Percentiles rank a stretch among this genome's conserved stretches.
Conservation (phyloP, 345 rosid species). For the Eucalyptus tenuipes region DNA sequence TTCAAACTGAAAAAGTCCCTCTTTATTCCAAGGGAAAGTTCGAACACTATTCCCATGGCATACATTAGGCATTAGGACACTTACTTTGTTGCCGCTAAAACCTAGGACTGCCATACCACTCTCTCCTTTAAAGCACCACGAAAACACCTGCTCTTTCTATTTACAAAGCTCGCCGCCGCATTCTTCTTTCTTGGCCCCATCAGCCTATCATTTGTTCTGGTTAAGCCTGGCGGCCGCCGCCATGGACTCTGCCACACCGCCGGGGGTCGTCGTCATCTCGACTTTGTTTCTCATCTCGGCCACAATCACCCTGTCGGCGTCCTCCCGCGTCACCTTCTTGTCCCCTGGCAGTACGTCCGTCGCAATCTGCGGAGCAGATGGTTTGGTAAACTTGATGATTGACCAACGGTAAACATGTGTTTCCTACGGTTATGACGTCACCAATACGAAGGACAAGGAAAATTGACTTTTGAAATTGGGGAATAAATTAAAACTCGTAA, state of each 20-base stretch:
- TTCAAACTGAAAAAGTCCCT: neutral
- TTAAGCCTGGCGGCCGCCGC: conserved; percentile 44
- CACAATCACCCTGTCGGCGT: conserved; percentile 32
- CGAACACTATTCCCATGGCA: neutral
- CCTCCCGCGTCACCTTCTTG: conserved; percentile 35
- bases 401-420: no score
- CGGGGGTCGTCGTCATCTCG: conserved; percentile 25
- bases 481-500: neutral
- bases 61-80: neutral
- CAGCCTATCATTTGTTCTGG: neutral
- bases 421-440: no score
- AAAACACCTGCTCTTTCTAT: neutral
- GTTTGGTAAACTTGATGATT: neutral
- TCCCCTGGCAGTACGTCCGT: conserved; percentile 19
- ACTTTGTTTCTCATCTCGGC: conserved; percentile 35
- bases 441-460: neutral
- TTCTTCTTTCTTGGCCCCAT: neutral
- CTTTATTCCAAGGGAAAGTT: neutral
- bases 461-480: neutral
- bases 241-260: conserved; percentile 44
- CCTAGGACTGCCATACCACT: neutral
- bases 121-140: neutral
- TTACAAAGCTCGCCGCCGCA: neutral
- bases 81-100: neutral
- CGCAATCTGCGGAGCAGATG: conserved; percentile 19